Conservation (phyloP, 108 stramenopile genomes). For the Skeletonema marinoi region DNA sequence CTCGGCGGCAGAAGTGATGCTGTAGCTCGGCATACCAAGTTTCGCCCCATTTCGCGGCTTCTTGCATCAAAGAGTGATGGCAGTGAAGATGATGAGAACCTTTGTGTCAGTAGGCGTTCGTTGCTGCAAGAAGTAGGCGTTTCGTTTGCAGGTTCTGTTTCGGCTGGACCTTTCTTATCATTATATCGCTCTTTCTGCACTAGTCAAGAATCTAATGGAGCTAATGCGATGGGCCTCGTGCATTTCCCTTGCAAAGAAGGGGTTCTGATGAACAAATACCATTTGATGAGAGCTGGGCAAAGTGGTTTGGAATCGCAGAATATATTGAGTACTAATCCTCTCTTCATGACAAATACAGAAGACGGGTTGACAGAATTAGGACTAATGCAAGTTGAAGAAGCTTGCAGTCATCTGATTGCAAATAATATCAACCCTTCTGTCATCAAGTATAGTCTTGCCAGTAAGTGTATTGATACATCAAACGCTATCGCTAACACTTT, state of each 20-base stretch:
- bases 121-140: slow-evolving; percentile 19
- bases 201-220: background rate
- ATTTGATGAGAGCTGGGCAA: slow-evolving; percentile 55
- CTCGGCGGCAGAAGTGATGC: background rate
- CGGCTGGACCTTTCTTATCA: slow-evolving; percentile 30
- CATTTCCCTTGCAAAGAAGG: slow-evolving; percentile 42
- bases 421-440: slow-evolving; percentile 49
- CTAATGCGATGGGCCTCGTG: slow-evolving; percentile 47
- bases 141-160: slow-evolving; percentile 27
- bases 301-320: slow-evolving; percentile 45
- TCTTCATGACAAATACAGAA: slow-evolving; percentile 64
- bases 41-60: background rate
- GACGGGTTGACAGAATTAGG: slow-evolving; percentile 45
- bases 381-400: slow-evolving; percentile 41
- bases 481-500: slow-evolving; percentile 52
- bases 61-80: background rate
- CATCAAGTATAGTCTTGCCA: slow-evolving; percentile 47
- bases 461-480: slow-evolving; percentile 54
- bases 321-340: slow-evolving; percentile 52
- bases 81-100: background rate
- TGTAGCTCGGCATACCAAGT: background rate
- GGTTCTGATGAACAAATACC: slow-evolving; percentile 47
- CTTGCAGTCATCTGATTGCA: slow-evolving; percentile 28
- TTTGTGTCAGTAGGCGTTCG: slow-evolving; percentile 14
- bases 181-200: slow-evolving; percentile 1